These are phyloP conservation scores for Aspergillus alliaceus DNA, from an alignment of 2,329 filamentous ascomycete genomes.

Conservation along the genomic window DNA sequence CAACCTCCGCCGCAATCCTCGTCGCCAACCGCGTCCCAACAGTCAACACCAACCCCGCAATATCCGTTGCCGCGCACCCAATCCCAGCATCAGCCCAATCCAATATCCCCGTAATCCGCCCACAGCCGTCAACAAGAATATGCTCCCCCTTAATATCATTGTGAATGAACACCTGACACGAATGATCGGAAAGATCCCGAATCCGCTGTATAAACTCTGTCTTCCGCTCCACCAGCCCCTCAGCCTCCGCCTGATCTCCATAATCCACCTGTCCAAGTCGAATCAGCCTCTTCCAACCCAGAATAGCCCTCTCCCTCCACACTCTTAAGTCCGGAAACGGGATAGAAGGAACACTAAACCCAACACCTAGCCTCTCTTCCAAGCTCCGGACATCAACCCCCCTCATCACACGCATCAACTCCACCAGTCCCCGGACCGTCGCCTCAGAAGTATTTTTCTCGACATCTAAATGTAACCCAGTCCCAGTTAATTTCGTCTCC, in stretches of 20 bases:
- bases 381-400: background rate
- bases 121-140: background rate
- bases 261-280: background rate
- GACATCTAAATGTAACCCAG: background rate
- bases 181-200: no score
- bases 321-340: background rate
- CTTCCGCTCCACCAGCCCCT: background rate
- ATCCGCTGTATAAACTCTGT: background rate
- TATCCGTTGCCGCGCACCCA: conserved; percentile 1
- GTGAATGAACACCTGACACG: background rate
- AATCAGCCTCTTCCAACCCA: background rate
- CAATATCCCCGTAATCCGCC: background rate
- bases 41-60: background rate
- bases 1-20: background rate
- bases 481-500: background rate
- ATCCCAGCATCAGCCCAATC: conserved; percentile 2
- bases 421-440: background rate
- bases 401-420: background rate
- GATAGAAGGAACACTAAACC: background rate
- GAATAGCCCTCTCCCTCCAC: background rate
- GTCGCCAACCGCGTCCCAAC: background rate
- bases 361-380: background rate
- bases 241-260: background rate
- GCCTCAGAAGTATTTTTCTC: no score
- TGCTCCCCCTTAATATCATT: background rate